Evolutionary conservation across 768 basidiomycete species (phyloP).

Genomic region (Rubroboletus satanas): DNA sequence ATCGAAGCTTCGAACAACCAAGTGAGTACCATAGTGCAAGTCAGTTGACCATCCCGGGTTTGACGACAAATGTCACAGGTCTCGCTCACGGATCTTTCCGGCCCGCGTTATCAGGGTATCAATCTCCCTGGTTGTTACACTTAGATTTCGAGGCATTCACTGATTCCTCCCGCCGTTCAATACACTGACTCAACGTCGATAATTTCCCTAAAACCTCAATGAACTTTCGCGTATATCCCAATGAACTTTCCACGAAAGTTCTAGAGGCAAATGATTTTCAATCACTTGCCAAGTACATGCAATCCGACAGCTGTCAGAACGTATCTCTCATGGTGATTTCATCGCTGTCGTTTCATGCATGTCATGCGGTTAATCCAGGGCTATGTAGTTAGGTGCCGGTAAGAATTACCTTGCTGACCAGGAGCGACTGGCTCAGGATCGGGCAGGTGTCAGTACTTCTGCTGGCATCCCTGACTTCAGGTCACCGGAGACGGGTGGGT

Average conservation of each 20-base stretch:
- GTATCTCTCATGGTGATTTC: conserved; percentile 66
- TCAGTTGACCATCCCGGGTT: not conserved
- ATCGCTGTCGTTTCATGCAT: not conserved
- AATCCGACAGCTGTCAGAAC: conserved; percentile 62
- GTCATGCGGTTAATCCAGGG: conserved; percentile 3
- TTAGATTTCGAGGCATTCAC: not conserved
- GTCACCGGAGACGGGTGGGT: conserved; percentile 74
- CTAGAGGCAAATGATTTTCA: conserved; percentile 38
- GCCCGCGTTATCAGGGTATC: not conserved
- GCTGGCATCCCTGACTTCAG: conserved; percentile 91
- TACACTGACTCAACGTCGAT: not conserved
- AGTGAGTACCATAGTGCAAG: too few species aligned
- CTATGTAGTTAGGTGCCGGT: conserved; percentile 64
- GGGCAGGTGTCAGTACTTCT: conserved; percentile 65
- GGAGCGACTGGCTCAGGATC: conserved; percentile 1
- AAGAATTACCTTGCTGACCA: conserved; percentile 14
- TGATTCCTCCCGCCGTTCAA: not conserved
- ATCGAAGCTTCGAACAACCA: not conserved
- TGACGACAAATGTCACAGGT: not conserved
- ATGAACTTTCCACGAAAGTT: conserved; percentile 11
- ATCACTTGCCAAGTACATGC: conserved; percentile 62
- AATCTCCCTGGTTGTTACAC: not conserved
- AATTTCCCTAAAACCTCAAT: conserved; percentile 4
- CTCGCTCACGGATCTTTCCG: conserved; percentile 2
- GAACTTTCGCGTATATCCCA: conserved; percentile 4